A percentile compares a stretch with the other conserved stretches of the same genome.
phyloP scores from a whole-genome alignment of 176 grass and related monocot species.

The Carex scoparia region DNA sequence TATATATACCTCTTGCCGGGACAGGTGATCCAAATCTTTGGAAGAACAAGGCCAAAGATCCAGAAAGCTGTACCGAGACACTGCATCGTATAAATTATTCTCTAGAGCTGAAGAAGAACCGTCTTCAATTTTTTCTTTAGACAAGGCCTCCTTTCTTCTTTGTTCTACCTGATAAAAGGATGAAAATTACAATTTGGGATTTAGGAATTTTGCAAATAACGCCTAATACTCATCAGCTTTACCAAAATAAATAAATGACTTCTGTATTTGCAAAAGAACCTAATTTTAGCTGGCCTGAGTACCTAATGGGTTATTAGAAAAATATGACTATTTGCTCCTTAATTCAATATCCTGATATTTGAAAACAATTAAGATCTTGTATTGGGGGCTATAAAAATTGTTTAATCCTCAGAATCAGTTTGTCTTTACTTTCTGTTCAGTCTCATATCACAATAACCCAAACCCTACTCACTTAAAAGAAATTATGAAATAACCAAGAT shows the following conservation, averaged over 20 bases:
- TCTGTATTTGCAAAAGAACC: background rate
- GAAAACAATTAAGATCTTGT: background rate
- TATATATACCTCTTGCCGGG: constrained; percentile 62
- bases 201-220: background rate
- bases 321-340: background rate
- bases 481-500: background rate
- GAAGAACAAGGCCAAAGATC: constrained; percentile 95
- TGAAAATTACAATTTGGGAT: constrained; percentile 3
- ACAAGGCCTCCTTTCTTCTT: constrained; percentile 88
- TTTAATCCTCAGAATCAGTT: background rate
- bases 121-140: constrained; percentile 54
- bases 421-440: background rate
- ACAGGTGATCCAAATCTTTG: constrained; percentile 96
- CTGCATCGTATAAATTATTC: constrained; percentile 63
- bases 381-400: background rate
- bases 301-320: background rate
- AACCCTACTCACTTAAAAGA: background rate
- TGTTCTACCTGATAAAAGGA: constrained; percentile 64
- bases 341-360: background rate
- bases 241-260: background rate
- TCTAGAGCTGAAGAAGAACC: constrained; percentile 44
- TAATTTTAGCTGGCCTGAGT: background rate
- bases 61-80: constrained; percentile 79
- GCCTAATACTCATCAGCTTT: background rate
- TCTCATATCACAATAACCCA: background rate